These are phyloP conservation scores for Musa itinerans DNA, from an alignment of 176 grass and related monocot genomes.

Conservation along the genomic window DNA sequence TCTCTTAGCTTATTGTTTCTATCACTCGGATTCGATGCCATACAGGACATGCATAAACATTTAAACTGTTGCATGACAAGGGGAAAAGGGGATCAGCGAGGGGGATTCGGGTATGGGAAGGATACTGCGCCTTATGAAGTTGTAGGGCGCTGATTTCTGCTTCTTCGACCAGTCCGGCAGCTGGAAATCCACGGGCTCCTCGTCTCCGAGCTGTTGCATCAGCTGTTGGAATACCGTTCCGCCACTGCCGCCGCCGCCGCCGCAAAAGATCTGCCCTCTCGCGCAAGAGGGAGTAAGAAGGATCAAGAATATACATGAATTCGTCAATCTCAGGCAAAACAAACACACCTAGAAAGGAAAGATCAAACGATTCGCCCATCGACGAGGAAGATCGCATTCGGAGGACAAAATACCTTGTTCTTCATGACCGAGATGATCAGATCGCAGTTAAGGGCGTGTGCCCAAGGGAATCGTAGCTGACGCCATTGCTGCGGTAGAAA, in stretches of 20 bases:
- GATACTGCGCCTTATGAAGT: conserved; percentile 21
- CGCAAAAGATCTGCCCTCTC: not conserved
- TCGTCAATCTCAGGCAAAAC: not conserved
- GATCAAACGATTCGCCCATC: not conserved
- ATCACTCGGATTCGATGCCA: too few species aligned
- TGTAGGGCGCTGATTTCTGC: conserved; percentile 10
- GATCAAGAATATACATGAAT: not conserved
- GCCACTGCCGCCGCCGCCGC: not conserved
- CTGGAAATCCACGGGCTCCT: conserved; percentile 8
- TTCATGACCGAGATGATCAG: not conserved
- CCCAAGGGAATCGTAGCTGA: too few species aligned
- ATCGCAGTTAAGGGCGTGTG: too few species aligned
- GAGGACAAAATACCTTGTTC: not conserved
- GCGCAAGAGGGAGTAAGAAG: not conserved
- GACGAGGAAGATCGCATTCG: not conserved
- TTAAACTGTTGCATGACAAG: not conserved
- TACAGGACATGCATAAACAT: too few species aligned
- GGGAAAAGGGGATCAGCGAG: not conserved
- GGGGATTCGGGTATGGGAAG: not conserved
- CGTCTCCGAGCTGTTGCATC: conserved; percentile 8
- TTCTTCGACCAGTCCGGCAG: conserved; percentile 18
- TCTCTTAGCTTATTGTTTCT: not conserved
- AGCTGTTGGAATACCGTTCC: conserved; percentile 5
- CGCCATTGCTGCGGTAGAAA: too few species aligned
- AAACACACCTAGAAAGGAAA: not conserved